Evolutionary conservation across 352 stramenopile genomes (phyloP).

Genomic region (Pythium dissimile): DNA sequence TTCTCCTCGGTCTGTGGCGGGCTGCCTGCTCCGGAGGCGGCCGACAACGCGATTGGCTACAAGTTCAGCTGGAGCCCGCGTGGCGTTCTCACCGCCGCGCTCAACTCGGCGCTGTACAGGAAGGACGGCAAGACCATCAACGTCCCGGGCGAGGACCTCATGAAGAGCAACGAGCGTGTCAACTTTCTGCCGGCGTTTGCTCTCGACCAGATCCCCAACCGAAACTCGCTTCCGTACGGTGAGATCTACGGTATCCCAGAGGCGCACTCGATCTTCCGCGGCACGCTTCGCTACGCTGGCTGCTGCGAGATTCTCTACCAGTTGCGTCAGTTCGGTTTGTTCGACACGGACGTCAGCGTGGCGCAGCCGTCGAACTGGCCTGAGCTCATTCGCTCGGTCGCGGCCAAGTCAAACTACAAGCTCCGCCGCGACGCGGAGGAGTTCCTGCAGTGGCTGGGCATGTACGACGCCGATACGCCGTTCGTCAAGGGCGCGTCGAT

Average conservation of each 20-base stretch:
- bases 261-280: constrained; percentile 90
- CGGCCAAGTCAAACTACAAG: constrained; percentile 28
- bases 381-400: constrained; percentile 71
- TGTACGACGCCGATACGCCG: constrained; percentile 49
- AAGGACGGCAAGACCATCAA: constrained; percentile 83
- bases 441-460: constrained; percentile 79
- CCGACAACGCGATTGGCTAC: constrained; percentile 95
- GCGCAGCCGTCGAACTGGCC: constrained; percentile 70
- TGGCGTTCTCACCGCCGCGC: constrained; percentile 90
- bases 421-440: constrained; percentile 50
- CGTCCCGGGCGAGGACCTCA: constrained; percentile 83
- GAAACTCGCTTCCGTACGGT: constrained; percentile 91
- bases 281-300: constrained; percentile 92
- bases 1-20: constrained; percentile 96
- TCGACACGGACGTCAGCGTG: constrained; percentile 64
- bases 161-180: constrained; percentile 78
- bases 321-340: constrained; percentile 87
- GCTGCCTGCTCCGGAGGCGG: constrained; percentile 91
- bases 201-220: constrained; percentile 95
- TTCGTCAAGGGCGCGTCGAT: constrained; percentile 52
- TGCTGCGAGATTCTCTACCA: constrained; percentile 91
- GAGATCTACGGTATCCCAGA: constrained; percentile 94
- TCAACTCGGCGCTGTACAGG: constrained; percentile 90
- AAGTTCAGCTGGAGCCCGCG: constrained; percentile 97
- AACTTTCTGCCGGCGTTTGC: constrained; percentile 90